These are phyloP conservation scores for Eremochloa ophiuroides DNA, from an alignment of 176 grass and related monocot genomes.

Conservation along the genomic window DNA sequence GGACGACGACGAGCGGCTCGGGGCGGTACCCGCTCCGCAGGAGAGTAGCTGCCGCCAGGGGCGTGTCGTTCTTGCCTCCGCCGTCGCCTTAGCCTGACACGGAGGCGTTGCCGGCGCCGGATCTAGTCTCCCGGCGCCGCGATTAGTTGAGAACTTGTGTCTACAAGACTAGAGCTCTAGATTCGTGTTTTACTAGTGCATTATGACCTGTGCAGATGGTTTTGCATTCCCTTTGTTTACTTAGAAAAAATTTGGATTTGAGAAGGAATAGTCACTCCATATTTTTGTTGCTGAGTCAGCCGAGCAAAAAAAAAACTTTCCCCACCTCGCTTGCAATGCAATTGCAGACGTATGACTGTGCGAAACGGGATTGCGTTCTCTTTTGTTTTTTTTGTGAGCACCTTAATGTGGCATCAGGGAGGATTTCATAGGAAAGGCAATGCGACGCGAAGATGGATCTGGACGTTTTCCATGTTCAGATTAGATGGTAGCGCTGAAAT, in stretches of 20 bases:
- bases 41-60: constrained; percentile 62
- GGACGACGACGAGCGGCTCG: constrained; percentile 6
- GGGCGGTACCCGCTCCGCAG: constrained; percentile 55
- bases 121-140: constrained; percentile 33
- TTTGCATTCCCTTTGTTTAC: neutral
- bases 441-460: neutral
- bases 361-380: neutral
- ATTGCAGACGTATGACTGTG: neutral
- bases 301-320: too few species aligned
- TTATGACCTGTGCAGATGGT: constrained; percentile 7
- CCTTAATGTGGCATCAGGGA: too few species aligned
- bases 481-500: neutral
- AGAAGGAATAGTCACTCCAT: neutral
- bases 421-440: neutral
- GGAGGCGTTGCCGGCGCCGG: constrained; percentile 1
- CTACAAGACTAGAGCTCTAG: constrained; percentile 8
- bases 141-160: neutral
- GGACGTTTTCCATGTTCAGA: neutral
- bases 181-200: constrained; percentile 3
- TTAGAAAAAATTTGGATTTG: neutral
- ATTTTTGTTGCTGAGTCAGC: too few species aligned
- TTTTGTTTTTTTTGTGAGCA: neutral
- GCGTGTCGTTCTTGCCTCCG: constrained; percentile 44
- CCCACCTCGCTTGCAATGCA: neutral
- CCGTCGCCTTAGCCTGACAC: constrained; percentile 11